Base-by-base conservation (phyloP, 805 yeast genomes). In the Saturnispora zaruensis region DNA sequence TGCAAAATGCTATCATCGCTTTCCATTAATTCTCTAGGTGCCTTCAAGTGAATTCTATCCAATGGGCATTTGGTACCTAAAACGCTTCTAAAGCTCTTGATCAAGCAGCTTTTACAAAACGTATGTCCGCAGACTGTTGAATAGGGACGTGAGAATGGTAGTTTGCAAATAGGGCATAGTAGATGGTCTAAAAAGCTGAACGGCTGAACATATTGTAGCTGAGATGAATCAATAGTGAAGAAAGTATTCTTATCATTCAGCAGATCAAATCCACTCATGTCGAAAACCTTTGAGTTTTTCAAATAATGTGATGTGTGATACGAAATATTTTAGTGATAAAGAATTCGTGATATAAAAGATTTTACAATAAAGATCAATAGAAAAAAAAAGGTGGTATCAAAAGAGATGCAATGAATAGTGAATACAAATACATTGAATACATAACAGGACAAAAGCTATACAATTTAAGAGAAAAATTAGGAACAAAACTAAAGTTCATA, bases 121-220 rank as follows among this genome's bases (percentile, higher is more conserved):
- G 84, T 79, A 59, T 82, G 88, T 1, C 85, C 84, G 64, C 89
- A 82, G 1, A 70, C 61, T 1, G 88, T 83, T 5, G 82, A 76
- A 53, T 74, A 67, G 1, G 89, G 88, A 33, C 71, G 70, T 6
- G 79, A 70, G 53, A 82, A 76, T 5, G 85, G 84, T 37, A 75
- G 74, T 52, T 78, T 81, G 62, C 89, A 82, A n/a, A 82, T 77
- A 3, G 88, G 87, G 55, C 89, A 76, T 36, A 57, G 58, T 33
- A 68, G 52, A 51, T 68, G 70, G 21, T 66, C 69, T 2, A 62
- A 53, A 4, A 58, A 49, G 11, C 44, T 44, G 1, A 43, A 7
- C 5, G 49, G 40, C 3, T 59, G 45, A 5, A 58, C 45, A 47
- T 66, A 67, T 3, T 46, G 49, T 14, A 66, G 40, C 2, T 59